These are phyloP conservation scores for Hypomyces rosellus DNA, from an alignment of 2,329 filamentous ascomycete species.

Conservation along the genomic window DNA sequence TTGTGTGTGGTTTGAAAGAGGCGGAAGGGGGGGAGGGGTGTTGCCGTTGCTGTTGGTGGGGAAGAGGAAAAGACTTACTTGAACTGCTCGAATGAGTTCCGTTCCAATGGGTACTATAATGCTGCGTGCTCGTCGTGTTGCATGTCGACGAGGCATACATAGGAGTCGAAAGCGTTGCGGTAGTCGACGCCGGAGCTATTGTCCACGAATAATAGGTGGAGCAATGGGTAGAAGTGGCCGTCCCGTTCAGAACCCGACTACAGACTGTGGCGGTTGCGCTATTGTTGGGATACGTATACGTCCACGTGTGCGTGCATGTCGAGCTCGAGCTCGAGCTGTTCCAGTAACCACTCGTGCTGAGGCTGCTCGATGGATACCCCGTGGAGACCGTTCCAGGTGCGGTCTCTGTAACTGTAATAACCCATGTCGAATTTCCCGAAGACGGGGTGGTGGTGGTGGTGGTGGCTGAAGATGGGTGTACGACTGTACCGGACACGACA, in stretches of 20 bases:
- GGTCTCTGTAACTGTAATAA: neutral
- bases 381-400: slow-evolving; percentile 1
- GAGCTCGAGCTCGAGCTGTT: slow-evolving; percentile 9
- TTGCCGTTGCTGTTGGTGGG: too few species aligned
- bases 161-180: slow-evolving; percentile 9
- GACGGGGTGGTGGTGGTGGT: neutral
- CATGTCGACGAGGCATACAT: slow-evolving; percentile 15
- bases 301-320: slow-evolving; percentile 11
- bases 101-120: neutral
- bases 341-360: slow-evolving; percentile 4
- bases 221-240: slow-evolving; percentile 4
- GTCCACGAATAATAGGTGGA: slow-evolving; percentile 1
- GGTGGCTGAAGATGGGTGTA: neutral
- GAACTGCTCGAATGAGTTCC: neutral
- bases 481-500: neutral
- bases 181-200: neutral
- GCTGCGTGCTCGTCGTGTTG: slow-evolving; percentile 18
- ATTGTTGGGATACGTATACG: slow-evolving; percentile 8
- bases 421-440: neutral
- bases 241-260: slow-evolving; percentile 3
- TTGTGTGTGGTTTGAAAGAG: too few species aligned
- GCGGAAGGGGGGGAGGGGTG: too few species aligned
- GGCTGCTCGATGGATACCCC: neutral
- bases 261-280: slow-evolving; percentile 6
- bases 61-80: slow-evolving; percentile 6